These are phyloP conservation scores for Piper longum DNA, from an alignment of 164 flowering plant genomes.

Conservation along the genomic window DNA sequence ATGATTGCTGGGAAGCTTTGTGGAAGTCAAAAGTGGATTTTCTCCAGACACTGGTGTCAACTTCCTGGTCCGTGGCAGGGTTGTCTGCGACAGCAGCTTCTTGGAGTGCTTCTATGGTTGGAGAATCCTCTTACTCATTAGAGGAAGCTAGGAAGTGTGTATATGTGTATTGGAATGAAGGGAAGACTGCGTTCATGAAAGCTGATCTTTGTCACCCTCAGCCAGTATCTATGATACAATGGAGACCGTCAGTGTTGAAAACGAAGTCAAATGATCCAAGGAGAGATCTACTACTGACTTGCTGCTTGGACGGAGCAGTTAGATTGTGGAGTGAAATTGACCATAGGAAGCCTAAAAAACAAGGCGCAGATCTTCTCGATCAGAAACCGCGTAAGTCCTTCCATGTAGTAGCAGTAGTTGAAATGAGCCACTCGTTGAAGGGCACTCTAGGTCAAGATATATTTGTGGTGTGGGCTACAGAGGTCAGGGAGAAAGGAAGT, in stretches of 20 bases:
- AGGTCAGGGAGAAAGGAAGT: constrained; percentile 22
- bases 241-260: constrained; percentile 50
- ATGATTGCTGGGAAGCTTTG: constrained; percentile 64
- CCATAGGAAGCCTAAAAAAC: constrained; percentile 36
- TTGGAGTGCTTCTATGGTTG: constrained; percentile 10
- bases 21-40: constrained; percentile 52
- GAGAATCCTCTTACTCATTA: constrained; percentile 15
- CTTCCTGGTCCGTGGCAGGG: constrained; percentile 75
- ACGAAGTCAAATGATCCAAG: constrained; percentile 10
- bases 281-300: constrained; percentile 57
- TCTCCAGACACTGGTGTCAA: constrained; percentile 65
- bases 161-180: constrained; percentile 29
- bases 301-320: constrained; percentile 83
- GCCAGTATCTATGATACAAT: constrained; percentile 69
- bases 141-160: constrained; percentile 30
- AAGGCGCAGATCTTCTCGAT: constrained; percentile 32
- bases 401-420: constrained; percentile 66
- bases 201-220: constrained; percentile 57
- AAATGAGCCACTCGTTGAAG: constrained; percentile 44
- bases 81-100: constrained; percentile 44
- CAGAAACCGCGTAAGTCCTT: constrained; percentile 34
- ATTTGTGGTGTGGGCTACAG: constrained; percentile 60
- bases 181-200: constrained; percentile 28
- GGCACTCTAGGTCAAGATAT: constrained; percentile 51
- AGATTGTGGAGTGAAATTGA: constrained; percentile 89